Percentiles rank a stretch among this genome's conserved stretches.
Conservation (phyloP, 805 yeast genomes). For the Nakazawaea ambrosiae region DNA sequence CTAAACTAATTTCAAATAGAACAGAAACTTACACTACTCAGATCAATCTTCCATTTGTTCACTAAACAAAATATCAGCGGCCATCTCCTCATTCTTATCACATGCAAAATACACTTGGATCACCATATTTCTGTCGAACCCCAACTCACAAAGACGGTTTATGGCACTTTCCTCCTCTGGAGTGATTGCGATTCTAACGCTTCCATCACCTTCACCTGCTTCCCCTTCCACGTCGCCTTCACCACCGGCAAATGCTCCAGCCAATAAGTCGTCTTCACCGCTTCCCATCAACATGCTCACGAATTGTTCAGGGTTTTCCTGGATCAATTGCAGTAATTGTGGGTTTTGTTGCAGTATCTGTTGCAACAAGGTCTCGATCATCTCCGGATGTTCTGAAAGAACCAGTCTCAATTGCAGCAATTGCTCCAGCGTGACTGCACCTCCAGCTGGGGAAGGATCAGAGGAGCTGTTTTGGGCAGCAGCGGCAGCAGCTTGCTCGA, state of each 20-base stretch:
- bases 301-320: constrained; percentile 85
- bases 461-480: constrained; percentile 19
- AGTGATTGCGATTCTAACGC: constrained; percentile 55
- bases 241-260: constrained; percentile 31
- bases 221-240: constrained; percentile 28
- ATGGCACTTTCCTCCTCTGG: constrained; percentile 88
- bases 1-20: too few species aligned
- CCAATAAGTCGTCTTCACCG: constrained; percentile 38
- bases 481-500: constrained; percentile 44
- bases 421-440: constrained; percentile 26
- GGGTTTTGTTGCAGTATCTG: constrained; percentile 80
- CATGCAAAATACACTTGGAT: constrained; percentile 96
- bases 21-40: too few species aligned
- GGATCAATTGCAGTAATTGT: constrained; percentile 72
- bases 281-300: constrained; percentile 64
- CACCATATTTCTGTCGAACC: constrained; percentile 82
- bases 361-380: constrained; percentile 76
- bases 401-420: constrained; percentile 65
- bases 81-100: constrained; percentile 93
- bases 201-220: constrained; percentile 29
- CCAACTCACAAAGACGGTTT: constrained; percentile 81
- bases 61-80: constrained; percentile 84
- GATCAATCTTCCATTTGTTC: constrained; percentile 35
- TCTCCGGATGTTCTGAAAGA: constrained; percentile 79
- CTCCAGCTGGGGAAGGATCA: constrained; percentile 16